These are phyloP conservation scores for Mycena floridula DNA, from an alignment of 768 basidiomycete genomes.

Conservation along the genomic window DNA sequence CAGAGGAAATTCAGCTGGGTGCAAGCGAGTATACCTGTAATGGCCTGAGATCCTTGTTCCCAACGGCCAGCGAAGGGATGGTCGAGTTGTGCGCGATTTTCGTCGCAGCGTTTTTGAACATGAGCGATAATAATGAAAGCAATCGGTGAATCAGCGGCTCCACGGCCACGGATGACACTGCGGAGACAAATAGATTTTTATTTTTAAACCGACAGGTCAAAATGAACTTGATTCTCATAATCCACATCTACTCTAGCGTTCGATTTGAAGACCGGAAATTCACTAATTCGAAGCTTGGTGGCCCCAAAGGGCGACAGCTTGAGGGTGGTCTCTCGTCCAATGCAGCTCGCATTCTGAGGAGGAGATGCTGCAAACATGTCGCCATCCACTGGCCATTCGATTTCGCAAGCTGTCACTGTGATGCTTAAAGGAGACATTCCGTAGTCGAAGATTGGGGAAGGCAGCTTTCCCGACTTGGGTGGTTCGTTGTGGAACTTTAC, in stretches of 20 bases:
- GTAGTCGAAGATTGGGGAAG: constrained; percentile 42
- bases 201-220: too few species aligned
- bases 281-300: constrained; percentile 33
- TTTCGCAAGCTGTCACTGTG: constrained; percentile 40
- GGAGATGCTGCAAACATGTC: constrained; percentile 46
- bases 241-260: too few species aligned
- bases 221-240: too few species aligned
- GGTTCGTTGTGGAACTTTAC: constrained; percentile 30
- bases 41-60: constrained; percentile 72
- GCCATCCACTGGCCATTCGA: constrained; percentile 39
- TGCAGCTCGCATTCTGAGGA: constrained; percentile 36
- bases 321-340: constrained; percentile 32
- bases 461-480: constrained; percentile 30
- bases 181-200: too few species aligned
- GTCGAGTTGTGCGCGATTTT: constrained; percentile 89
- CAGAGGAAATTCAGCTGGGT: too few species aligned
- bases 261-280: constrained; percentile 35
- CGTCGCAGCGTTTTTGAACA: constrained; percentile 76
- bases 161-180: too few species aligned
- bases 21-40: constrained; percentile 39
- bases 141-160: too few species aligned
- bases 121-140: constrained; percentile 18
- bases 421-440: constrained; percentile 42
- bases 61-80: constrained; percentile 55
- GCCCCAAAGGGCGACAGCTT: constrained; percentile 41